Percentiles rank a stretch among this genome's conserved stretches.
phyloP scores from a whole-genome alignment of 2,329 filamentous ascomycete species.

The Cladobotryum protrusum region DNA sequence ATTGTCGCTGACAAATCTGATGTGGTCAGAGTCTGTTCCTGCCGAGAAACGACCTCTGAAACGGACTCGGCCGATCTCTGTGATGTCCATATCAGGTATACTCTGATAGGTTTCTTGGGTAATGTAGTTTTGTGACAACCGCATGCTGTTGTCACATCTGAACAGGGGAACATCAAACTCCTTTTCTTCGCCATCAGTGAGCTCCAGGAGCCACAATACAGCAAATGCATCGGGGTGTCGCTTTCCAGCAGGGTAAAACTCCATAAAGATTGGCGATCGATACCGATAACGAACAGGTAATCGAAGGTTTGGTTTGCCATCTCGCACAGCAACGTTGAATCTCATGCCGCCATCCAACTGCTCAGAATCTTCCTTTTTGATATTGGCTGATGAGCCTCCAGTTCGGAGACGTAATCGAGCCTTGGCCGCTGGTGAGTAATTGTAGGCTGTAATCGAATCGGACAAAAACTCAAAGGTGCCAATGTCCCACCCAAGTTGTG shows the following conservation, averaged over 20 bases:
- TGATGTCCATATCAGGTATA: constrained; percentile 68
- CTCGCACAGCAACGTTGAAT: constrained; percentile 43
- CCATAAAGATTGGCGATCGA: constrained; percentile 81
- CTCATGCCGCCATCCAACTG: constrained; percentile 48
- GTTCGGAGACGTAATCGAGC: constrained; percentile 76
- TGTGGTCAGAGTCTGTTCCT: constrained; percentile 81
- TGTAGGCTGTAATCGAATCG: constrained; percentile 58
- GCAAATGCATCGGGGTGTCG: constrained; percentile 70
- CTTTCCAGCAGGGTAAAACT: constrained; percentile 67
- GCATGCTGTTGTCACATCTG: constrained; percentile 66
- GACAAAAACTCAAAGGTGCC: constrained; percentile 87
- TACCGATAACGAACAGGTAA: constrained; percentile 89
- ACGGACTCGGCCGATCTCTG: constrained; percentile 72
- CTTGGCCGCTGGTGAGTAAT: constrained; percentile 58
- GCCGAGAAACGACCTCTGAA: constrained; percentile 83
- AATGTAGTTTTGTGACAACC: constrained; percentile 88
- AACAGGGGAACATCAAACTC: constrained; percentile 87
- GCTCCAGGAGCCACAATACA: constrained; percentile 76
- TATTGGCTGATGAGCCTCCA: constrained; percentile 70
- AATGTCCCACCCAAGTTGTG: constrained; percentile 88
- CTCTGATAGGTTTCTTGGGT: constrained; percentile 67
- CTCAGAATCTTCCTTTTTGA: constrained; percentile 58
- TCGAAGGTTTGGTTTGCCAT: constrained; percentile 46
- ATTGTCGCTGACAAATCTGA: constrained; percentile 77
- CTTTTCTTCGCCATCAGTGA: constrained; percentile 71